A percentile compares a stretch with the other conserved stretches of the same genome.
These are phyloP conservation scores for Torrubiella hemipterigena DNA, from an alignment of 2,329 filamentous ascomycete genomes.

Conservation along the genomic window DNA sequence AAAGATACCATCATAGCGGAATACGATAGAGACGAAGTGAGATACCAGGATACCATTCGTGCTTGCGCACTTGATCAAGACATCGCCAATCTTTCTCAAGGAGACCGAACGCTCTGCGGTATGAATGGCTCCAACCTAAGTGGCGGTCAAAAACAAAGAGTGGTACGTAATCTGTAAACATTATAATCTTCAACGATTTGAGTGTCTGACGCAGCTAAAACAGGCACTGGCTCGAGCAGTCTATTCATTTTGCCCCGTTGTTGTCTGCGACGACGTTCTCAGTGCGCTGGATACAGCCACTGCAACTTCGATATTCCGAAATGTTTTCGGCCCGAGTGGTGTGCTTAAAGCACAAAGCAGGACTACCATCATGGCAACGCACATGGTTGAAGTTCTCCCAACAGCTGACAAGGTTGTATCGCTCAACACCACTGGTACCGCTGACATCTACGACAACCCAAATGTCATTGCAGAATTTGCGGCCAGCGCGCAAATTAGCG, in stretches of 20 bases:
- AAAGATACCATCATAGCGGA: slow-evolving; percentile 22
- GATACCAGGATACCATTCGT: slow-evolving; percentile 19
- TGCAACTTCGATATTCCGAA: not conserved
- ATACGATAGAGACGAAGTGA: slow-evolving; percentile 14
- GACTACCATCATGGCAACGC: not conserved
- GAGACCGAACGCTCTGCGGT: not conserved
- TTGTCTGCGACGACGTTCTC: not conserved
- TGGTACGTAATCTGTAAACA: no score
- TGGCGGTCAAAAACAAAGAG: not conserved
- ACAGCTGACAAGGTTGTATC: not conserved
- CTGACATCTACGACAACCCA: no score
- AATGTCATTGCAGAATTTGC: no score
- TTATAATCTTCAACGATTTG: no score
- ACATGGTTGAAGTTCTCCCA: not conserved
- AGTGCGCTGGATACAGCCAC: not conserved
- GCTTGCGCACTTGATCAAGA: slow-evolving; percentile 13
- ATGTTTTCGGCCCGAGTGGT: not conserved
- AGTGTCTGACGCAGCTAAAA: no score
- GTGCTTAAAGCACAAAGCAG: not conserved
- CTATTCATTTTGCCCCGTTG: not conserved
- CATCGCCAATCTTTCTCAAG: not conserved
- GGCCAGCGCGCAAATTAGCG: no score
- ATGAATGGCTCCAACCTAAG: not conserved
- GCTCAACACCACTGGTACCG: no score
- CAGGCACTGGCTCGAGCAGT: slow-evolving; percentile 1